Base-by-base conservation (phyloP, 164 flowering plant genomes). In the Vitis vinifera region DNA sequence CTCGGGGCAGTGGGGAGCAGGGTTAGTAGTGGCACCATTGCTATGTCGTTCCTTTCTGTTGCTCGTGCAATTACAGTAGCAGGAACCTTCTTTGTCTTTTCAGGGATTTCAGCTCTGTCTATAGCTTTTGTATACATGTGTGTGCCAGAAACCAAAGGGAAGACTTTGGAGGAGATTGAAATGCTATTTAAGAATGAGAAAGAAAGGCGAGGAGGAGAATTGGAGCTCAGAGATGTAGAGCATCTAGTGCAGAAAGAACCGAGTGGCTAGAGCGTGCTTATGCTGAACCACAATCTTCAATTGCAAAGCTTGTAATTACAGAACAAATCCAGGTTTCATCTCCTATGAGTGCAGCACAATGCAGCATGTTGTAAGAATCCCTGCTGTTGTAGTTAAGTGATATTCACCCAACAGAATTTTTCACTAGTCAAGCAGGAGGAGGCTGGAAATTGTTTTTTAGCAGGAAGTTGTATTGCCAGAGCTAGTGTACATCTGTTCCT, bases 71-170 rank as follows among this genome's bases (percentile, higher is more conserved):
- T 90, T 3, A 79, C 91, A n/a, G 75, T 83, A 3, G 89, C 84
- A 1, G 91, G 94, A 65, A 84, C 89, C 4, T 90, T 90, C 75
- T 85, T 88, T 59, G 65, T 88, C 0, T 88, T 90, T 66, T 71
- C 86, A 8, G 48, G 72, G 11, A 59, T 87, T 52, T 79, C 89
- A 10, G 86, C 83, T 17, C 44, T 83, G 9, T 71, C 91, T 0
- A 71, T 87, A 68, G 80, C 66, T 14, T 90, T 88, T 69, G 82
- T 88, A 15, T 76, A 81, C 53, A 66, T 30, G 9, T 81, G 73
- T 72, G 76, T 87, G 47, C 92, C 91, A 2, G 91, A 89, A 68
- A 88, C 94, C 0, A 88, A 80, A 62, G 92, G 92, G 64, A 86
- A 83, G 65, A 76, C 89, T 8, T 72, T 88, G 68, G 91, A 90